Percentiles rank a stretch among this genome's conserved stretches.
Conservation (phyloP, 441 rosid species). For the Erysimum cheiri region DNA sequence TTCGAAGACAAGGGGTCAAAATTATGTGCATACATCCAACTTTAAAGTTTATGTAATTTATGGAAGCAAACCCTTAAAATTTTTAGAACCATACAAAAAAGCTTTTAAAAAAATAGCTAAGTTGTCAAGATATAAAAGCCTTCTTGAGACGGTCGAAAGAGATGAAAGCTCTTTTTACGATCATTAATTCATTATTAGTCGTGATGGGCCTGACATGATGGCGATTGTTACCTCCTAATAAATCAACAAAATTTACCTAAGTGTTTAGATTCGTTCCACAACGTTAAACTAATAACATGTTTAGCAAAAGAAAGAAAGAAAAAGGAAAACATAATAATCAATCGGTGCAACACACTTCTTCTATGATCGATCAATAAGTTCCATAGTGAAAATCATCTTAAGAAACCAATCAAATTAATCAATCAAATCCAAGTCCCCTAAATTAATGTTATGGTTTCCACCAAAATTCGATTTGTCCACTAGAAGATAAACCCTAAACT, state of each 20-base stretch:
- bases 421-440: slow-evolving; percentile 39
- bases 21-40: too few species aligned
- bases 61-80: too few species aligned
- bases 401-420: slow-evolving; percentile 35
- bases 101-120: background rate
- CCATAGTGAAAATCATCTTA: slow-evolving; percentile 26
- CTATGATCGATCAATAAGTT: slow-evolving; percentile 11
- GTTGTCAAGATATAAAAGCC: background rate
- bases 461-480: slow-evolving; percentile 66
- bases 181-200: background rate
- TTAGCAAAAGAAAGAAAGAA: background rate
- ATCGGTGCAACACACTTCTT: slow-evolving; percentile 24
- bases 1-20: too few species aligned
- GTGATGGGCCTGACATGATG: background rate
- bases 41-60: too few species aligned
- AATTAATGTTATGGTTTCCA: slow-evolving; percentile 43
- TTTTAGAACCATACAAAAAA: too few species aligned
- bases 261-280: slow-evolving; percentile 3
- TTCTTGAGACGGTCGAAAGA: background rate
- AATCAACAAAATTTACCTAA: background rate
- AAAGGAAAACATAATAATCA: slow-evolving; percentile 14
- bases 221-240: background rate
- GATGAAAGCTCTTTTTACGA: background rate
- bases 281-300: slow-evolving; percentile 4
- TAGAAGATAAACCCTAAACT: slow-evolving; percentile 35